Base-by-base conservation (phyloP, 495 filamentous ascomycete genomes). In the Talaromyces trachyspermus region DNA sequence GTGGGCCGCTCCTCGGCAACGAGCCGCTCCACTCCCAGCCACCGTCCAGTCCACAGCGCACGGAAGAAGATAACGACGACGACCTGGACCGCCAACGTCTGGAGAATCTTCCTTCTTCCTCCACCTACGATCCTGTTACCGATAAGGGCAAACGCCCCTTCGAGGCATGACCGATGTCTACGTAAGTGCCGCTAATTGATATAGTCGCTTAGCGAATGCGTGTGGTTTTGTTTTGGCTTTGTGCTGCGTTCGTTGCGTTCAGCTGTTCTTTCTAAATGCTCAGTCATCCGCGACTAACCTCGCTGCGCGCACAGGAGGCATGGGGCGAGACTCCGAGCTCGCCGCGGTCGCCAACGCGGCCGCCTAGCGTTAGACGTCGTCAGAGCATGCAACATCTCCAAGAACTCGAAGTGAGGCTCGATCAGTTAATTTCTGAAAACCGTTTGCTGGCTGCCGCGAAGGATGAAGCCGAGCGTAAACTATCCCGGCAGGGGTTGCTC, bases 321-420 rank as follows among this genome's bases (percentile, higher is more conserved):
- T 95, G 80, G 74, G 92, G 94, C 65, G 90, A 95, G 64, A 88
- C 85, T 66, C 88, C 80, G 59, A 86, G 82, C 54, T 94, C 88
- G 58, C 89, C 91, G 55, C 83, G 83, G 61, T 97, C 94, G 55
- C 92, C 92, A 43, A 95, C 89, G 54, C 86, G 94, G 64, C 91
- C 91, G 61, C 89, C 90, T 64, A 96, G 88, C 75, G 84, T 95
- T 74, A 89, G 90, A 50, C 88, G 88, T 59, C 85, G 89, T 51
- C 92, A 92, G 65, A 96, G 89, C 74, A 87, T 95, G 84, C 92
- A 96, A 68, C 81, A 97, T 42, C 75, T 94, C 37, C 66, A 71
- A 61, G 89, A 97, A 47, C 78, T 97, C 33, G 79, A 86, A 56
- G 59, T 74, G 25, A 77, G 74, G 57, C 74, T 95, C 53, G 88